Conservation (phyloP, 345 rosid genomes). For the Salix arbutifolia region DNA sequence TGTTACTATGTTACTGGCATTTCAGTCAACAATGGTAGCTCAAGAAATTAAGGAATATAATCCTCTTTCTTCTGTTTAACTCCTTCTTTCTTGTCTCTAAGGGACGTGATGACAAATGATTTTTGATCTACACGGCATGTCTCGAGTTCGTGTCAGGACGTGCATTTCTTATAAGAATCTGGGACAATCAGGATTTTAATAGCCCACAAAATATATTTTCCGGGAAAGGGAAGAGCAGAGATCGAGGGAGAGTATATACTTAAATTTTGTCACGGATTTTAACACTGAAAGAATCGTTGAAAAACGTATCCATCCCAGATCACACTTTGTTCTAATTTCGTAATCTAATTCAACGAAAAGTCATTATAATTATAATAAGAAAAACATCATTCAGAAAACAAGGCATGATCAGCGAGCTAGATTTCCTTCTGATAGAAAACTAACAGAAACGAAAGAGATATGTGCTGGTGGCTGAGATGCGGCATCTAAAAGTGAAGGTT, state of each 20-base stretch:
- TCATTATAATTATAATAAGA: not conserved
- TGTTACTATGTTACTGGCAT: not conserved
- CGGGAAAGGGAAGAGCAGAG: not conserved
- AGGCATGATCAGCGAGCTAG: not conserved
- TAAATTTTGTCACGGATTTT: not conserved
- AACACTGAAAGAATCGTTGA: not conserved
- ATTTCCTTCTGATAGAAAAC: not conserved
- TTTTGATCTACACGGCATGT: rapidly evolving
- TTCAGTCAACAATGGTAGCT: constrained; percentile 4
- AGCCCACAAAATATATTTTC: too few relatives aligned
- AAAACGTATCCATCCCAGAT: not conserved
- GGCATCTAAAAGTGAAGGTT: not conserved
- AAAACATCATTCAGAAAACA: not conserved
- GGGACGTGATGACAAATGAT: too few relatives aligned
- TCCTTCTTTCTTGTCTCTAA: not conserved
- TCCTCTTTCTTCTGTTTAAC: not conserved
- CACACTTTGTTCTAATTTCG: not conserved
- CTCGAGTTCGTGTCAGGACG: too few relatives aligned
- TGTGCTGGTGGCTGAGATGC: not conserved
- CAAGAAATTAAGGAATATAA: not conserved
- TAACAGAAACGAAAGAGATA: not conserved
- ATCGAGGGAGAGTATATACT: not conserved
- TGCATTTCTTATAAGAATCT: too few relatives aligned
- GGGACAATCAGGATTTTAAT: too few relatives aligned
- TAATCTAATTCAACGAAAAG: not conserved